Evolutionary conservation across 179 eudicot genomes (phyloP), one percentile per base, ranked within the genome.

Genomic region (Corrigiola litoralis): DNA sequence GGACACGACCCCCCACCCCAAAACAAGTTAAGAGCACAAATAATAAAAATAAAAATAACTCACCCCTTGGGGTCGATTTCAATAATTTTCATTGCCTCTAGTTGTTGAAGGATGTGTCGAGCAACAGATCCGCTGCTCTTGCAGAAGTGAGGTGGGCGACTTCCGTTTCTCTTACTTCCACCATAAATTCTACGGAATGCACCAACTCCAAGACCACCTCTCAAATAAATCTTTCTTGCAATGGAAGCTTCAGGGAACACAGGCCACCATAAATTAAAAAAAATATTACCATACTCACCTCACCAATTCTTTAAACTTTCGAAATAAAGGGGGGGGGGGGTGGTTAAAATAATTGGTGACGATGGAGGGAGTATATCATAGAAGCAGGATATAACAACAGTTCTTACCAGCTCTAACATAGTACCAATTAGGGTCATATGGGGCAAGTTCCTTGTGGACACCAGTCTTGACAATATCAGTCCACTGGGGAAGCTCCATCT

Each of bases 201-300:
- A 68, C 96, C 96, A 47, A 89, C 95, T 20, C 96, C 96, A 66
- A 89, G 61, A 40, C 95, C 95, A 5, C 89, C 87, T 68, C 96
- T 87, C 75, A 85, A 54, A 72, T 89, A 89, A 45, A 89, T 69
- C 49, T 89, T 89, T 79, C 96, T 85, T 53, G 91, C 96, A 79
- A 85, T 89, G 23, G 96, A 89, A 59, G 95, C 95, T 89, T 10
- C n/a, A 9, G 64, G 18, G 4, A 7, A 33, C 10, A 16, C 8
- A 20, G 20, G 14, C 2, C 12, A 17, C 29, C 10, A 17, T 6
- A 25, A 17, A 14, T 16, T 31, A 18, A 51, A 14, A 4, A 25
- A 9, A 51, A 27, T n/a, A n/a, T n/a, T n/a, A n/a, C n/a, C n/a
- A n/a, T n/a, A n/a, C n/a, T n/a, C n/a, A n/a, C n/a, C n/a, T n/a